Evolutionary conservation across 2,329 filamentous ascomycete species (phyloP).

Genomic region (Botrytis cinerea): DNA sequence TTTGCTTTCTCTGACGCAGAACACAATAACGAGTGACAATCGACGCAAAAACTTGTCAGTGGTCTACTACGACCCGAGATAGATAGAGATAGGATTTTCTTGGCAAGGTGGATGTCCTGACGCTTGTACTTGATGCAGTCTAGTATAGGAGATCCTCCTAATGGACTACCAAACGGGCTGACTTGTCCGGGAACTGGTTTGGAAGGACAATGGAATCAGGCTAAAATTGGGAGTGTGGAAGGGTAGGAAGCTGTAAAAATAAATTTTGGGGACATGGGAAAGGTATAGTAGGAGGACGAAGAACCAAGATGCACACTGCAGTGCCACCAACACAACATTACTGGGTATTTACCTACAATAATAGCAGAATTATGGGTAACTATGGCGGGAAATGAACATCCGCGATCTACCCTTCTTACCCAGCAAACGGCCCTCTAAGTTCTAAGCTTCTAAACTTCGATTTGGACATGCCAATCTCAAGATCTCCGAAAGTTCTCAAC

Average conservation of each 20-base stretch:
- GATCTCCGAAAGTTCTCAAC: not conserved
- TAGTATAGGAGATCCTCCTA: slow-evolving; percentile 9
- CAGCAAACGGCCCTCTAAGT: not conserved
- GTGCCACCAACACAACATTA: slow-evolving; percentile 15
- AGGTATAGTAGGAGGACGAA: not conserved
- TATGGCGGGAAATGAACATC: slow-evolving; percentile 8
- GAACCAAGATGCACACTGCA: not conserved
- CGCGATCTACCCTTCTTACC: not conserved
- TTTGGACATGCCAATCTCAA: slow-evolving; percentile 1
- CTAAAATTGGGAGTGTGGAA: not conserved
- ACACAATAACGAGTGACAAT: slow-evolving; percentile 8
- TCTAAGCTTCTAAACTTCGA: slow-evolving; percentile 13
- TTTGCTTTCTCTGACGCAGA: slow-evolving; percentile 13
- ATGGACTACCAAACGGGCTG: slow-evolving; percentile 2
- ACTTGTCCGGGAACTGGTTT: no score
- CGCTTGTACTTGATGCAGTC: slow-evolving; percentile 13
- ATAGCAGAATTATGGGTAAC: not conserved
- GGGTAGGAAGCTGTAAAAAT: not conserved
- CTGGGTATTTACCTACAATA: not conserved
- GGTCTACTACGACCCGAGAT: slow-evolving; percentile 1
- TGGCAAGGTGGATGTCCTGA: not conserved
- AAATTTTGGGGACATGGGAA: not conserved
- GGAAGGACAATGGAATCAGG: not conserved
- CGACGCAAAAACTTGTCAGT: not conserved
- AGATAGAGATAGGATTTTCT: slow-evolving; percentile 2